Conservation (phyloP, 108 stramenopile species). For the Fragilaria radians region DNA sequence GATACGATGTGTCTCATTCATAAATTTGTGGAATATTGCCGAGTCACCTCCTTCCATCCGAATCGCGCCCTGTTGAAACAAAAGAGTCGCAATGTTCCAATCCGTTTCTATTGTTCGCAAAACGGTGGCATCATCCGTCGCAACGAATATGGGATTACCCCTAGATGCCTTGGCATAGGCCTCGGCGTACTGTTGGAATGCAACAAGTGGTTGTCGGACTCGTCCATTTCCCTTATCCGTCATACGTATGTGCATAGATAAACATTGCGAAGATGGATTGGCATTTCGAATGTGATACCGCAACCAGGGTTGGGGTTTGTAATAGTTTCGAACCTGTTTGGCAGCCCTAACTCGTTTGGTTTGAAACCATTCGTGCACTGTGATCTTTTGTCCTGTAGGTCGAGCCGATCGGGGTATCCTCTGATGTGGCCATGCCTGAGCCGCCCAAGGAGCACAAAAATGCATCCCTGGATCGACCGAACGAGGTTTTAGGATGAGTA, state of each 20-base stretch:
- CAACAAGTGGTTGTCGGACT: background rate
- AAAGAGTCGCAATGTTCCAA: too few relatives aligned
- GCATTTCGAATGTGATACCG: background rate
- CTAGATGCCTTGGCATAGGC: background rate
- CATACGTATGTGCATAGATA: background rate
- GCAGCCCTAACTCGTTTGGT: background rate
- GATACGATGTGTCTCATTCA: too few relatives aligned
- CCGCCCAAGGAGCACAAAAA: background rate
- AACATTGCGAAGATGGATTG: background rate
- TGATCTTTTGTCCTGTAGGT: background rate
- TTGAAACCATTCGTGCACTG: background rate
- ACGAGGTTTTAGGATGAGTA: background rate
- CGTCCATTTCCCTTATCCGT: background rate
- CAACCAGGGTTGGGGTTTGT: background rate
- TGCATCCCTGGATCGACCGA: background rate
- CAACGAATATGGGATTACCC: background rate
- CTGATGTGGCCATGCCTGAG: background rate
- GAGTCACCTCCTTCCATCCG: too few relatives aligned
- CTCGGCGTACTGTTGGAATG: background rate
- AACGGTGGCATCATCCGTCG: background rate
- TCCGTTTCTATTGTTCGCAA: background rate
- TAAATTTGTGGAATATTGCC: too few relatives aligned
- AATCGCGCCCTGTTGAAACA: too few relatives aligned
- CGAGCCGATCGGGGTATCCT: background rate
- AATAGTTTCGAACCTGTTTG: background rate